Conservation (phyloP, 768 basidiomycete species). For the Piloderma croceum region DNA sequence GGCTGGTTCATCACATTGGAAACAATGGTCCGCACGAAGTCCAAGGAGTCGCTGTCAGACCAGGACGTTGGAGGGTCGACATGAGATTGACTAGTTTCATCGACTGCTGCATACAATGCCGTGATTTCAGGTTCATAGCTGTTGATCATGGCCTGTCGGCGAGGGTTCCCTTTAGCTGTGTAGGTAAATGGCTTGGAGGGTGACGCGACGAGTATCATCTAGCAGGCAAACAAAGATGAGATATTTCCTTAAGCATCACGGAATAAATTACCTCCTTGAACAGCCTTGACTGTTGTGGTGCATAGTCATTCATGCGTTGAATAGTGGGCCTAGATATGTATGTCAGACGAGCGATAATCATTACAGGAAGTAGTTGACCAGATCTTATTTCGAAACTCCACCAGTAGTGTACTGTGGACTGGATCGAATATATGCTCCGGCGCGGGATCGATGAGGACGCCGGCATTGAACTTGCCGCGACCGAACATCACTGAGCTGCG, state of each 20-base stretch:
- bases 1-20: constrained; percentile 19
- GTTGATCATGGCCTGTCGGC: constrained; percentile 31
- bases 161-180: constrained; percentile 36
- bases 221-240: not conserved
- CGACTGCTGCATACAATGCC: constrained; percentile 28
- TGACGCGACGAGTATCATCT: constrained; percentile 40
- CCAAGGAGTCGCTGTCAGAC: constrained; percentile 16
- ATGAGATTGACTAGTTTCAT: constrained; percentile 24
- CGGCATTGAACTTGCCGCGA: constrained; percentile 28
- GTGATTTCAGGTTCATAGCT: constrained; percentile 39
- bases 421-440: constrained; percentile 21
- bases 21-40: constrained; percentile 31
- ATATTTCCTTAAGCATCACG: not conserved
- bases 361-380: constrained; percentile 10
- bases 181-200: constrained; percentile 37
- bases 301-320: constrained; percentile 29
- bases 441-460: constrained; percentile 32
- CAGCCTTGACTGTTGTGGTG: constrained; percentile 36
- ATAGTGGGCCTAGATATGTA: constrained; percentile 30
- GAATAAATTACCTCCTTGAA: constrained; percentile 33
- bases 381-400: constrained; percentile 17
- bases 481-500: constrained; percentile 34
- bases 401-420: constrained; percentile 12
- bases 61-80: constrained; percentile 22
- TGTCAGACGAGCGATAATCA: no score